Base-by-base conservation (phyloP, 2,329 filamentous ascomycete species). In the Paecilomyces niveus region DNA sequence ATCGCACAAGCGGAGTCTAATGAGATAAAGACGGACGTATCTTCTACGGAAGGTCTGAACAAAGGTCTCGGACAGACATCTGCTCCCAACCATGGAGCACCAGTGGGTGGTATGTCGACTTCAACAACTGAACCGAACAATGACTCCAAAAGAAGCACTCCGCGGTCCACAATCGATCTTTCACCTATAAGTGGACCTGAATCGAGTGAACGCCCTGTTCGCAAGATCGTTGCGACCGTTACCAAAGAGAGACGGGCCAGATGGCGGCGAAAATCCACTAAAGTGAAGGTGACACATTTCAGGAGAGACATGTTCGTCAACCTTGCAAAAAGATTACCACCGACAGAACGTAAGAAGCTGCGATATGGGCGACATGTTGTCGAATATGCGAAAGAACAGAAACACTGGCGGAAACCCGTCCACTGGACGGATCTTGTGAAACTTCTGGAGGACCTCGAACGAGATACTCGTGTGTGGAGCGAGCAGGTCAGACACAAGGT, bases 341-440 rank as follows among this genome's bases (percentile, higher is more conserved):
- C 58, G 18, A 58, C 62, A 26, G 70, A 72, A 55, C 57, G 59
- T 54, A 65, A 58, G 57, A 71, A 71, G 61, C 54, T 72, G 29
- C 61, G 65, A 33, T 67, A 65, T 57, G 67, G 32, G 59, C 49
- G 65, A 63, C 26, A 53, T 64, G 15, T 53, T 33, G 8, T 60
- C 55, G 51, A 58, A 22, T 56, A 58, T 52, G 13, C 50, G n/a
- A 32, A 51, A 45, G 1, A 22, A 21, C 32, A 18, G 53, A 5
- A 7, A 21, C 52, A 55, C 55, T 8, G 4, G 24, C 26, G 33
- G 32, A 31, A 54, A 60, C 56, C 57, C 51, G 58, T 59, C n/a
- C 57, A 61, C 50, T 72, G 68, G 68, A 60, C 57, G 24, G 64
- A 66, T 18, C 61, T 72, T n/a, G 63, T 66, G 57, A 58, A 65